phyloP scores from a whole-genome alignment of 345 rosid genomes.

The Acer campestre region DNA sequence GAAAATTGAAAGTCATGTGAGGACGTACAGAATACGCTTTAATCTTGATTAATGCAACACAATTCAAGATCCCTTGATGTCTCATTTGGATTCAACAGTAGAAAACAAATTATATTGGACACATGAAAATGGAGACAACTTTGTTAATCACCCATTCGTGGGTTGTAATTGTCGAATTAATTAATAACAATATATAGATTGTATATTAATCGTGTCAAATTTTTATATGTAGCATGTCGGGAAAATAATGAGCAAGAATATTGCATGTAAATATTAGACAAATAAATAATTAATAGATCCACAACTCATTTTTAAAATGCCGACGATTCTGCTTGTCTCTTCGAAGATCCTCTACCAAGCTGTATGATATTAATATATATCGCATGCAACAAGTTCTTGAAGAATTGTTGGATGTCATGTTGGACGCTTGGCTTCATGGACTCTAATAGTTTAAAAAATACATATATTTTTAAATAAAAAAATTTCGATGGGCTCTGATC shows the following conservation, averaged over 20 bases:
- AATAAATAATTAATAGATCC: background rate
- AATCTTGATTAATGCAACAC: background rate
- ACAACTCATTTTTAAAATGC: background rate
- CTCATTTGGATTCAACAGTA: background rate
- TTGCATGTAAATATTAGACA: background rate
- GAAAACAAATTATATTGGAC: constrained; percentile 1
- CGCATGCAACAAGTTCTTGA: background rate
- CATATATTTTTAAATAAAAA: background rate
- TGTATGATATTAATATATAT: background rate
- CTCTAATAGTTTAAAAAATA: background rate
- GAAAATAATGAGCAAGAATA: background rate
- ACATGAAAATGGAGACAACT: background rate
- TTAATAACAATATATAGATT: background rate
- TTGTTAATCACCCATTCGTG: background rate
- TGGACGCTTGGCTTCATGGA: background rate
- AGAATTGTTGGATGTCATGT: constrained; percentile 3
- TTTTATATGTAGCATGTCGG: background rate
- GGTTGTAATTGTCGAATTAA: background rate
- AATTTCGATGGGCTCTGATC: background rate
- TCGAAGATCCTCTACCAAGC: background rate
- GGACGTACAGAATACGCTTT: background rate
- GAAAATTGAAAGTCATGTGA: background rate
- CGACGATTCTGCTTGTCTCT: constrained; percentile 1
- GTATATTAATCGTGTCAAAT: background rate
- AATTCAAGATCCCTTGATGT: background rate